Conservation (phyloP, 352 stramenopile genomes). For the Aphanomyces cochlioides region DNA sequence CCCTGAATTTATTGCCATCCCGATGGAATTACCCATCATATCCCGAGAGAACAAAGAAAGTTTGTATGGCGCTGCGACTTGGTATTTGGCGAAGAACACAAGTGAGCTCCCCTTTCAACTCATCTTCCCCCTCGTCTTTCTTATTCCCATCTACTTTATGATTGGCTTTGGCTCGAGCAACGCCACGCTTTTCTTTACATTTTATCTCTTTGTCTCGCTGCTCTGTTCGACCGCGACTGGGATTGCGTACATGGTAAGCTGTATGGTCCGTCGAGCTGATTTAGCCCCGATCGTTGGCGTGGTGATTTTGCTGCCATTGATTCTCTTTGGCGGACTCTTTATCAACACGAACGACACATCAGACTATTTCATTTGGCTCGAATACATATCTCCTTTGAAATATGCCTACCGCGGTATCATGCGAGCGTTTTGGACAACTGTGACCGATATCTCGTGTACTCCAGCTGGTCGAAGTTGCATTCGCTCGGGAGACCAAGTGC, state of each 20-base stretch:
- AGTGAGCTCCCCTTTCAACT: conserved; percentile 49
- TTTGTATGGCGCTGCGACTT: conserved; percentile 39
- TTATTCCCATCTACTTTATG: conserved; percentile 41
- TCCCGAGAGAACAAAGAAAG: conserved; percentile 40
- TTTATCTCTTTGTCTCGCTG: conserved; percentile 43
- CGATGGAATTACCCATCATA: conserved; percentile 45
- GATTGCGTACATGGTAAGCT: conserved; percentile 42
- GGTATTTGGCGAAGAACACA: conserved; percentile 52
- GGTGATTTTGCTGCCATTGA: conserved; percentile 40
- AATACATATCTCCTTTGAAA: too few relatives aligned
- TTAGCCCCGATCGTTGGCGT: conserved; percentile 42
- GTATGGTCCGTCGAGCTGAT: conserved; percentile 35
- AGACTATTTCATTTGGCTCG: too few relatives aligned
- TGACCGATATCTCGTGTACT: conserved; percentile 5
- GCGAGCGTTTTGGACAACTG: conserved; percentile 21
- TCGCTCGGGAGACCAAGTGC: neutral
- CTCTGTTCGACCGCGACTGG: conserved; percentile 39
- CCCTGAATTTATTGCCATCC: conserved; percentile 40
- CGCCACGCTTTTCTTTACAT: conserved; percentile 38
- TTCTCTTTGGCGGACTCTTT: conserved; percentile 27
- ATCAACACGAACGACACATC: too few relatives aligned
- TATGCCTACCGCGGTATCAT: conserved; percentile 24
- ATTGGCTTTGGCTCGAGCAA: conserved; percentile 41
- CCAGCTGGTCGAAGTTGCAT: neutral
- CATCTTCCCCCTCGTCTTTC: conserved; percentile 41